Base-by-base conservation (phyloP, 1,139 yeast genomes). In the Sugiyamaella grinbergsii region DNA sequence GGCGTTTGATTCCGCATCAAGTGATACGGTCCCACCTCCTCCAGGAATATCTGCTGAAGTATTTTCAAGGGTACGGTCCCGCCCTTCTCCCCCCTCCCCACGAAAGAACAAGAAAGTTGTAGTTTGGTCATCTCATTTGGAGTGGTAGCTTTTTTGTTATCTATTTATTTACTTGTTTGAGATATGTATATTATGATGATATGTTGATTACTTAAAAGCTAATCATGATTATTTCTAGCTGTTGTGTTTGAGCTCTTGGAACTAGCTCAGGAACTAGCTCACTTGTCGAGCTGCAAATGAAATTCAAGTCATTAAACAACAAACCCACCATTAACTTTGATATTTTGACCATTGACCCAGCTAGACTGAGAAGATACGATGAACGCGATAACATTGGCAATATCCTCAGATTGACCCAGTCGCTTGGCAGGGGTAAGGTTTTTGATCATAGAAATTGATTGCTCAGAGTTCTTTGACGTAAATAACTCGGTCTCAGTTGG, bases 331-430 rank as follows among this genome's bases (percentile, higher is more conserved):
- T 58, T 62, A 24, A 59, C 64, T 36, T 54, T 49, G 29, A 62
- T 49, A 16, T 46, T 53, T 16, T 55, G 54, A 3, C 65, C 66
- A 33, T 60, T 54, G 38, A 61, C 50, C 67, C 67, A 64, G 31
- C 57, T 46, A 16, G 62, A 49, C 16, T 56, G 58, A 13, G 63
- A 63, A 10, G 56, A 57, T 29, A 57, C 57, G 36, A 64, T 44
- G 44, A 64, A 61, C 5, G 55, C 60, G 33, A 62, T 58, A 20
- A 58, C 58, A 7, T 58, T 56, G 13, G 65, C 66, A 39, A 64
- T 60, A 29, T 64, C 67, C 10, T 57, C 56, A 6, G 64, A 61
- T n/a, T 50, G 46, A 4, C 65, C 67, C 16, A 62, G 56, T 23
- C 63, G 51, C 23, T 54, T 49, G 4, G 55, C 52, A 22, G 65